Percentiles rank a stretch among this genome's conserved stretches.
Conservation (phyloP, 805 yeast genomes). For the Pichia paraexigua region DNA sequence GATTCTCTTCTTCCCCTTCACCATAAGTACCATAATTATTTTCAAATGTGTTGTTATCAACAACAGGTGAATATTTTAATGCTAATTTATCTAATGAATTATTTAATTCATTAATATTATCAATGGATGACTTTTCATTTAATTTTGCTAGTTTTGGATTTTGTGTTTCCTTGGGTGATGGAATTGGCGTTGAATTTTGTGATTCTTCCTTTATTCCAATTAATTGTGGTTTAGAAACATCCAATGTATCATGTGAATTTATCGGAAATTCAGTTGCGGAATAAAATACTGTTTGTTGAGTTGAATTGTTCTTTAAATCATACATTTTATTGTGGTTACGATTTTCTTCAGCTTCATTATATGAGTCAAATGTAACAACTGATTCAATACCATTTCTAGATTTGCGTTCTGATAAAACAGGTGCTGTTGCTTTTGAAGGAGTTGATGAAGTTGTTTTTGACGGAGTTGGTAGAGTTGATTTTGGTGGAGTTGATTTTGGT, state of each 20-base stretch:
- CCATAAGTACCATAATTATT: slow-evolving; percentile 7
- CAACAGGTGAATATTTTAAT: neutral
- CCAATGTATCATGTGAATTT: neutral
- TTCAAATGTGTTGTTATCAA: neutral
- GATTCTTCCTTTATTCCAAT: neutral
- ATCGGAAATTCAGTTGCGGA: slow-evolving; percentile 32
- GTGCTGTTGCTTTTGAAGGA: neutral
- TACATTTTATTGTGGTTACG: slow-evolving; percentile 17
- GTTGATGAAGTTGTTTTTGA: neutral
- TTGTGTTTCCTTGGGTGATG: neutral
- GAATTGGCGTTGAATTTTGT: neutral
- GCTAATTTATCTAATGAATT: slow-evolving; percentile 6
- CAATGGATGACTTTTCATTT: neutral
- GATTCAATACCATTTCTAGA: slow-evolving; percentile 3
- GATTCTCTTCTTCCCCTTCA: neutral
- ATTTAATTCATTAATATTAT: neutral
- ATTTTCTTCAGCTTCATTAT: slow-evolving; percentile 2
- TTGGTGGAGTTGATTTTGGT: neutral
- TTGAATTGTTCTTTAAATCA: slow-evolving; percentile 19
- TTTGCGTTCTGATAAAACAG: neutral
- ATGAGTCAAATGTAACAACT: slow-evolving; percentile 8
- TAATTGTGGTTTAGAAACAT: neutral
- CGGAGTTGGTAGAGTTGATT: neutral
- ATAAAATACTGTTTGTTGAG: slow-evolving; percentile 29
- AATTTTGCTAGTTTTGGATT: neutral